These are phyloP conservation scores for Massariosphaeria phaeospora DNA, from an alignment of 495 filamentous ascomycete species.

Conservation along the genomic window DNA sequence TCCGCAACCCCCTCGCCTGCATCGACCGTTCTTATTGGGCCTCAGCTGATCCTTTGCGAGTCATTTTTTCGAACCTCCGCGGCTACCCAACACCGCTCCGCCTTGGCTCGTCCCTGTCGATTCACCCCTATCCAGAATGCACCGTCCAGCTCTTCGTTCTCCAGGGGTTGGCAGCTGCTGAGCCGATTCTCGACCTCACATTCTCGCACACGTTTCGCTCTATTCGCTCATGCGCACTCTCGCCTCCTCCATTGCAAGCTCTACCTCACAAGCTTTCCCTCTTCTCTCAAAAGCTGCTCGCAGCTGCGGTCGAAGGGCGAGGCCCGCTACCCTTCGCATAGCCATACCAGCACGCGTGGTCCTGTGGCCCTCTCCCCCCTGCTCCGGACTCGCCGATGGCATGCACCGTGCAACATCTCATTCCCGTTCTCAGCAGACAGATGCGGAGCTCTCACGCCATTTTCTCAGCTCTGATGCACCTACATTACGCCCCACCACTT, in stretches of 20 bases:
- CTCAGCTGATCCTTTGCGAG: conserved; percentile 17
- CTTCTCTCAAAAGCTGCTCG: conserved; percentile 23
- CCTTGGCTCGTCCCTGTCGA: conserved; percentile 13
- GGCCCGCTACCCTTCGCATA: conserved; percentile 16
- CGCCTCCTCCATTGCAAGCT: conserved; percentile 19
- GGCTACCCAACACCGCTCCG: conserved; percentile 10
- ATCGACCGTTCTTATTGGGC: conserved; percentile 16
- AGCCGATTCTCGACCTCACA: conserved; percentile 11
- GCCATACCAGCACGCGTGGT: conserved; percentile 7
- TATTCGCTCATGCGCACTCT: conserved; percentile 6
- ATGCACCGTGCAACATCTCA: conserved; percentile 8
- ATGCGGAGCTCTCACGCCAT: conserved; percentile 24
- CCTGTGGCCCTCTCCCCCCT: conserved; percentile 2
- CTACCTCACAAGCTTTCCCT: conserved; percentile 15
- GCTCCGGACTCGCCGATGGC: conserved; percentile 14
- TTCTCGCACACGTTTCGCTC: conserved; percentile 6
- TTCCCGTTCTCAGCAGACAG: conserved; percentile 14
- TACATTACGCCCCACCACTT: conserved; percentile 17
- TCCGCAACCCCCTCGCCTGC: conserved; percentile 6
- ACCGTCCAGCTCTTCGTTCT: conserved; percentile 8
- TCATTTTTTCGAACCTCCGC: conserved; percentile 16
- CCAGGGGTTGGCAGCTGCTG: conserved; percentile 1
- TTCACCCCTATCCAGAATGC: conserved; percentile 7
- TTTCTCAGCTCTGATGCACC: conserved; percentile 19
- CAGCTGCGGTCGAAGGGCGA: conserved; percentile 19